These are phyloP conservation scores for Ceratocystis cacaofunesta DNA, from an alignment of 2,329 filamentous ascomycete genomes.

Conservation along the genomic window DNA sequence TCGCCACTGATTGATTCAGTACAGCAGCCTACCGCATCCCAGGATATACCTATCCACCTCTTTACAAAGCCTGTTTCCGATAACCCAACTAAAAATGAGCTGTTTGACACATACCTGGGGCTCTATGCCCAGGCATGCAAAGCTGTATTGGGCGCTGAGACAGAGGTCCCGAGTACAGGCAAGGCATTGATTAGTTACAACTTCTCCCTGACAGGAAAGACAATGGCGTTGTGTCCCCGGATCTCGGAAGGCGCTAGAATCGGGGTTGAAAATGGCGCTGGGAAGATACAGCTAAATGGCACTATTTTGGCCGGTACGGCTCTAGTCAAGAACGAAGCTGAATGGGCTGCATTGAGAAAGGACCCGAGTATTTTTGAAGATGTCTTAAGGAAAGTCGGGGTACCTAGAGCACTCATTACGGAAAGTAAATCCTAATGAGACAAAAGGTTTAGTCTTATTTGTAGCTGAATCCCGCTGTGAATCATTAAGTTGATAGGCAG, in stretches of 20 bases:
- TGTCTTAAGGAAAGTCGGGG: constrained; percentile 22
- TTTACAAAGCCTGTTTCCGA: constrained; percentile 29
- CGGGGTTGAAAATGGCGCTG: constrained; percentile 23
- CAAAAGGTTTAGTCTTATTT: too few species aligned
- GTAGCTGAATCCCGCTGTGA: too few species aligned
- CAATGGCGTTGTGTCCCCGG: constrained; percentile 41
- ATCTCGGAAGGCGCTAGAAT: constrained; percentile 34
- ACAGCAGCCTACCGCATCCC: constrained; percentile 14
- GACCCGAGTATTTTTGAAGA: constrained; percentile 20
- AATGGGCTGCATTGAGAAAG: constrained; percentile 40
- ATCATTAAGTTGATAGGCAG: too few species aligned
- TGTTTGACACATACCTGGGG: constrained; percentile 31
- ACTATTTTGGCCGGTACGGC: constrained; percentile 50
- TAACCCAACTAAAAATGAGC: constrained; percentile 25
- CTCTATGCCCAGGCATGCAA: constrained; percentile 33
- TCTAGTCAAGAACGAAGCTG: constrained; percentile 42
- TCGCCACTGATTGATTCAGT: constrained; percentile 33
- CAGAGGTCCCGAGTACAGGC: constrained; percentile 23
- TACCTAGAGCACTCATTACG: constrained; percentile 13
- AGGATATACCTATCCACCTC: constrained; percentile 29
- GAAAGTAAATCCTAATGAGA: background rate
- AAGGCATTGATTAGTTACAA: constrained; percentile 48
- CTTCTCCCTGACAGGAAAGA: constrained; percentile 40
- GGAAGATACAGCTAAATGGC: constrained; percentile 40
- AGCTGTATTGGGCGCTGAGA: constrained; percentile 24